Conservation (phyloP, 257 asterid genomes). For the Solanum bulbocastanum region DNA sequence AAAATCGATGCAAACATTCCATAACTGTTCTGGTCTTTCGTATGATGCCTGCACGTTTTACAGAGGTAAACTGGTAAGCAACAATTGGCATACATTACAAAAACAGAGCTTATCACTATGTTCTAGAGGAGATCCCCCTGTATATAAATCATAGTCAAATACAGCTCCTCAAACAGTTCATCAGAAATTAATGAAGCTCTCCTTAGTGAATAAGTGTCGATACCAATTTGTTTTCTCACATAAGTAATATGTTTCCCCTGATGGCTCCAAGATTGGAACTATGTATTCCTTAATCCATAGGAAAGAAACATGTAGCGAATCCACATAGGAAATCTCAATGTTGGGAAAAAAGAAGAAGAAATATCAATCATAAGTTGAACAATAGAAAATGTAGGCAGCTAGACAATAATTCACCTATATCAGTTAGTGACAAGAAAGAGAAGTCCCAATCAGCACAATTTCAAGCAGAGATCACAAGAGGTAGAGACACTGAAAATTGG, state of each 20-base stretch:
- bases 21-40: slow-evolving; percentile 99
- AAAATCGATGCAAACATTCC: slow-evolving; percentile 99
- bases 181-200: not conserved
- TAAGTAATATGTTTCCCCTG: not conserved
- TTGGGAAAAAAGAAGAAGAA: not conserved
- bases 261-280: not conserved
- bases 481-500: not conserved
- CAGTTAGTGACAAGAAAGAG: not conserved
- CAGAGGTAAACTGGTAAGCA: slow-evolving; percentile 9
- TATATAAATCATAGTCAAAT: not conserved
- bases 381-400: not conserved
- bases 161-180: not conserved
- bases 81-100: not conserved
- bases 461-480: not conserved
- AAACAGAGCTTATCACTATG: not conserved
- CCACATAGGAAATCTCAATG: not conserved
- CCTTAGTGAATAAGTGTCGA: not conserved
- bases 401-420: not conserved
- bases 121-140: not conserved
- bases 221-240: not conserved
- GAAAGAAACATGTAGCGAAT: not conserved
- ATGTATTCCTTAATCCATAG: not conserved
- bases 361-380: not conserved
- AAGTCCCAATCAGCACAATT: not conserved
- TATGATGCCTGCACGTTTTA: slow-evolving; percentile 55